Evolutionary conservation across 2,329 filamentous ascomycete species (phyloP).

Genomic region (Penicillium sp.): DNA sequence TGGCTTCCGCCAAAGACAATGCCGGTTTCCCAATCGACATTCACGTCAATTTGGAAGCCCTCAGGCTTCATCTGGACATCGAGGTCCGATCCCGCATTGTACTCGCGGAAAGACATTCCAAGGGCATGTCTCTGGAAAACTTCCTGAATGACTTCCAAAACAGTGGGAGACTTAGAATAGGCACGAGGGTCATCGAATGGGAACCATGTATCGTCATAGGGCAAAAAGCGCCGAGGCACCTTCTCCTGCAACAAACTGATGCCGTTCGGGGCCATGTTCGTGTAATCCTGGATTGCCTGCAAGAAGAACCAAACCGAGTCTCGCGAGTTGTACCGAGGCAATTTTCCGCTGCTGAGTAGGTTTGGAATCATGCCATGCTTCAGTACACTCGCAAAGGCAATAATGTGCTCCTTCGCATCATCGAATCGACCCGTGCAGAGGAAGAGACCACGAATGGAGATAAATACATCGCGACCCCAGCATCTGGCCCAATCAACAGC

Average conservation of each 20-base stretch:
- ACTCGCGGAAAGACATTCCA: conserved; percentile 89
- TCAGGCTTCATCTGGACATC: conserved; percentile 91
- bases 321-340: conserved; percentile 90
- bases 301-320: conserved; percentile 99
- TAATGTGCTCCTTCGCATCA: conserved; percentile 90
- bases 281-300: conserved; percentile 93
- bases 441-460: conserved; percentile 87
- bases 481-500: conserved; percentile 91
- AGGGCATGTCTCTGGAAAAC: conserved; percentile 86
- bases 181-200: conserved; percentile 75
- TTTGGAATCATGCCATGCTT: conserved; percentile 99
- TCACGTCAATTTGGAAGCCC: conserved; percentile 89
- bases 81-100: conserved; percentile 84
- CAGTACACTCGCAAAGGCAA: conserved; percentile 90
- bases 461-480: conserved; percentile 97
- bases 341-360: conserved; percentile 78
- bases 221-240: conserved; percentile 81
- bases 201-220: conserved; percentile 97
- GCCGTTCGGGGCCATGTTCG: conserved; percentile 76
- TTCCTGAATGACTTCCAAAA: conserved; percentile 91
- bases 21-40: conserved; percentile 87
- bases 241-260: conserved; percentile 71
- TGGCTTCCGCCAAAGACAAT: conserved; percentile 94
- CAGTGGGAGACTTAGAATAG: conserved; percentile 79
- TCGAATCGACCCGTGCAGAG: conserved; percentile 84